Evolutionary conservation across 2,329 filamentous ascomycete genomes (phyloP).

Genomic region (Xylaria sp.): DNA sequence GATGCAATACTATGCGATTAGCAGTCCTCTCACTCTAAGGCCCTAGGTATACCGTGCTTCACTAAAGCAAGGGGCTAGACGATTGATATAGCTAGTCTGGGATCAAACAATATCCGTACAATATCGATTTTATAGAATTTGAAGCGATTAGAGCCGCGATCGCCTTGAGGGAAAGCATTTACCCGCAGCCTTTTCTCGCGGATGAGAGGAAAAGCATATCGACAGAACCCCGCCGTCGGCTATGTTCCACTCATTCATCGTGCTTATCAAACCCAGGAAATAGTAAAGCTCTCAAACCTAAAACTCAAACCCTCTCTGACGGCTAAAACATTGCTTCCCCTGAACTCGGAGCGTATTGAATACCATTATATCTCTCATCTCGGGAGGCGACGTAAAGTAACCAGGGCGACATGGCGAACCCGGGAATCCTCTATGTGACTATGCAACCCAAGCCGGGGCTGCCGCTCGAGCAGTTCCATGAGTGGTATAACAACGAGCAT

Average conservation of each 20-base stretch:
- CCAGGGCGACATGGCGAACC: slow-evolving; percentile 56
- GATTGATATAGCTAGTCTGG: background rate
- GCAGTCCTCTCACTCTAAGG: background rate
- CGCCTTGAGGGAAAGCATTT: slow-evolving; percentile 30
- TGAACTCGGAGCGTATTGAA: background rate
- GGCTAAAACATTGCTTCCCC: background rate
- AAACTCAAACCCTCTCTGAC: background rate
- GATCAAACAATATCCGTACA: background rate
- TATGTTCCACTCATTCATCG: background rate
- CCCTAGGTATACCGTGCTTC: background rate
- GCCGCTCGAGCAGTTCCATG: slow-evolving; percentile 78
- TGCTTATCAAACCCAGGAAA: background rate
- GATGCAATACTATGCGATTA: background rate
- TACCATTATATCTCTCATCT: background rate
- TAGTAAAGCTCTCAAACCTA: background rate
- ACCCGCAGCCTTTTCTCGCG: slow-evolving; percentile 19
- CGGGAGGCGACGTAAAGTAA: background rate
- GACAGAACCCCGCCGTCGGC: slow-evolving; percentile 23
- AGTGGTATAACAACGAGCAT: slow-evolving; percentile 96
- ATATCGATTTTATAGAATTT: background rate
- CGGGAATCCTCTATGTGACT: slow-evolving; percentile 84
- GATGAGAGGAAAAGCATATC: slow-evolving; percentile 8
- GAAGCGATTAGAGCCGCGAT: background rate
- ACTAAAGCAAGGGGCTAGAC: background rate
- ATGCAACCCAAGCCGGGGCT: slow-evolving; percentile 81